Conservation (phyloP, 345 rosid genomes). For the Luvunga scandens region DNA sequence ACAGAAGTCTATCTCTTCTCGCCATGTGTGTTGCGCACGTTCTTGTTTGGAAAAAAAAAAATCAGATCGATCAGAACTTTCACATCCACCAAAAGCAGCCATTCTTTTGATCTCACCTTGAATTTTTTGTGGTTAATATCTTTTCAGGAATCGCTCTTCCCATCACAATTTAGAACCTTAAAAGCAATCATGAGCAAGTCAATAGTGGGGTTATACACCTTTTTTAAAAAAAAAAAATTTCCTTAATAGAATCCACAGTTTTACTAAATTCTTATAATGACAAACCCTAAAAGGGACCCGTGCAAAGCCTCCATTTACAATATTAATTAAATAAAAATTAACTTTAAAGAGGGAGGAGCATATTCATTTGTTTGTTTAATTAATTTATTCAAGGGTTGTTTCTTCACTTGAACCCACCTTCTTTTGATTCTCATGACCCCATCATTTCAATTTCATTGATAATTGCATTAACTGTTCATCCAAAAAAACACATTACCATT, state of each 20-base stretch:
- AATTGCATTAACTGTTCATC: background rate
- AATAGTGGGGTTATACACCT: conserved; percentile 13
- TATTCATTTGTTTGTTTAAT: background rate
- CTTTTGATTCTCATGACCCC: conserved; percentile 17
- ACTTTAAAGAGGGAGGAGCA: background rate
- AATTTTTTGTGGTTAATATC: conserved; percentile 10
- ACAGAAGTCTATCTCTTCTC: background rate
- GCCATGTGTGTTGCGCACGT: conserved; percentile 3
- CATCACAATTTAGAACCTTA: background rate
- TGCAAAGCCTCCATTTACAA: conserved; percentile 9
- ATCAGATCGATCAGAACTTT: background rate
- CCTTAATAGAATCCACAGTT: background rate
- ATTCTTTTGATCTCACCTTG: conserved; percentile 3
- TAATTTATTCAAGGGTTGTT: conserved; percentile 28
- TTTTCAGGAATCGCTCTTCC: conserved; percentile 12
- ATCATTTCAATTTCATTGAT: conserved; percentile 3
- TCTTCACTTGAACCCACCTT: conserved; percentile 30
- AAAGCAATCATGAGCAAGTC: conserved; percentile 28
- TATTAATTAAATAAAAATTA: background rate
- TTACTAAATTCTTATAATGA: conserved; percentile 1
- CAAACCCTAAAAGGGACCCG: conserved; percentile 9
- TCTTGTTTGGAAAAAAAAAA: background rate
- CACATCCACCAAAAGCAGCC: conserved; percentile 8
- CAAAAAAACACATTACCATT: no score
- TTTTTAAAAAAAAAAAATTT: no score